phyloP scores from a whole-genome alignment of 2,329 filamentous ascomycete species.

The Aplosporella prunicola region DNA sequence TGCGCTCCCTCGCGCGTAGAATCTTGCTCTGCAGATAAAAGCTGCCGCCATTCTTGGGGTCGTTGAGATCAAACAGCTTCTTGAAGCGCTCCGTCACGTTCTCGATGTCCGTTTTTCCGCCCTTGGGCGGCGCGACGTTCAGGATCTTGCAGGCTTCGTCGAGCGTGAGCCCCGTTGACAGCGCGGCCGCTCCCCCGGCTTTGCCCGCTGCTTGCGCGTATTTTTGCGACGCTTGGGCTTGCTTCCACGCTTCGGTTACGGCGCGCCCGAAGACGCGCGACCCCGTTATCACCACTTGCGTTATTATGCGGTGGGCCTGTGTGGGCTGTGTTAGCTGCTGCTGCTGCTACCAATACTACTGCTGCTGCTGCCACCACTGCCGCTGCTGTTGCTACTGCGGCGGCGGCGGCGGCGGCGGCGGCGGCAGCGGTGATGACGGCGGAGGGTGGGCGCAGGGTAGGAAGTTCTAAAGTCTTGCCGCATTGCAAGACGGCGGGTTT shows the following conservation, averaged over 20 bases:
- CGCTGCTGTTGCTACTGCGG: no score
- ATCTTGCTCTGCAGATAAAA: constrained; percentile 99
- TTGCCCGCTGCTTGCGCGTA: constrained; percentile 68
- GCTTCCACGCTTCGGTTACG: constrained; percentile 89
- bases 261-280: constrained; percentile 85
- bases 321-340: constrained; percentile 18
- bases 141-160: constrained; percentile 97
- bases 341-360: background rate
- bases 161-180: constrained; percentile 70
- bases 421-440: no score
- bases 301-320: constrained; percentile 89
- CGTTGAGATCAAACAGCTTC: constrained; percentile 85
- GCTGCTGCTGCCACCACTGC: no score
- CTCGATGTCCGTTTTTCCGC: constrained; percentile 67
- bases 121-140: constrained; percentile 81
- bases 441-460: no score
- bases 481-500: no score
- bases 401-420: no score
- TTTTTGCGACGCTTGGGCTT: constrained; percentile 78
- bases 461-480: no score
- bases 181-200: constrained; percentile 43
- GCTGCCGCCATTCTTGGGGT: constrained; percentile 89
- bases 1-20: constrained; percentile 76
- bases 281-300: constrained; percentile 84
- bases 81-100: constrained; percentile 83